Evolutionary conservation across 495 filamentous ascomycete genomes (phyloP).

Genomic region (Hyaloscypha hepaticicola): DNA sequence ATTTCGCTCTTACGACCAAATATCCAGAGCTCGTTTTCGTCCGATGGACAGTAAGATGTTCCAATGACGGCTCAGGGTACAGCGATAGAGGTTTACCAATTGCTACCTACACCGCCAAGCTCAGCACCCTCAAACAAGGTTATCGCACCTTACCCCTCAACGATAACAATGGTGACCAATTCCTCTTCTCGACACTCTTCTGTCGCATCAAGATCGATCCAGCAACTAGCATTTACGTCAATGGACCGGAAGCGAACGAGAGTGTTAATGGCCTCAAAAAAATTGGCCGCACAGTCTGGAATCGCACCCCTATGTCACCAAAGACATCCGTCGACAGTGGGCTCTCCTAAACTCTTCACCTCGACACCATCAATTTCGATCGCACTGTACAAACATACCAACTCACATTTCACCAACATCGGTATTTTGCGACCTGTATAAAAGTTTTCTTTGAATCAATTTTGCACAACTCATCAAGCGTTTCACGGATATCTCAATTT

Average conservation of each 20-base stretch:
- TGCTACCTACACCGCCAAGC: slow-evolving; percentile 89
- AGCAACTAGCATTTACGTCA: slow-evolving; percentile 52
- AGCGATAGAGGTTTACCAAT: slow-evolving; percentile 64
- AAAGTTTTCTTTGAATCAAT: slow-evolving; percentile 17
- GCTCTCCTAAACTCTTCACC: slow-evolving; percentile 4
- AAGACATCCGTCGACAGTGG: slow-evolving; percentile 21
- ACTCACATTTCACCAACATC: slow-evolving; percentile 18
- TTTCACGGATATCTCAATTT: slow-evolving; percentile 7
- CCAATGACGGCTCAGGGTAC: slow-evolving; percentile 62
- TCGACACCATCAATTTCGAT: slow-evolving; percentile 11
- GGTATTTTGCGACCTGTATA: slow-evolving; percentile 18
- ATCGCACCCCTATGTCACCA: slow-evolving; percentile 34
- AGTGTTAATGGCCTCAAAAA: slow-evolving; percentile 47
- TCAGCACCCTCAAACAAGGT: slow-evolving; percentile 86
- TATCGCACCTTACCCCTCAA: slow-evolving; percentile 95
- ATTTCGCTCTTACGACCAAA: slow-evolving; percentile 78
- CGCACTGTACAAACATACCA: slow-evolving; percentile 28
- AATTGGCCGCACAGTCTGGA: slow-evolving; percentile 50
- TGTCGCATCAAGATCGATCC: slow-evolving; percentile 71
- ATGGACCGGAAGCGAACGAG: slow-evolving; percentile 35
- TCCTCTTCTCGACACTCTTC: slow-evolving; percentile 92
- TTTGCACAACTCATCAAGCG: slow-evolving; percentile 5
- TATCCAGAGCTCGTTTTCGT: slow-evolving; percentile 93
- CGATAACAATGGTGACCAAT: slow-evolving; percentile 84
- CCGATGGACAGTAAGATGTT: slow-evolving; percentile 86